Percentiles rank a stretch among this genome's conserved stretches.
Conservation (phyloP, 306 rosid genomes). For the Trifolium fragiferum region DNA sequence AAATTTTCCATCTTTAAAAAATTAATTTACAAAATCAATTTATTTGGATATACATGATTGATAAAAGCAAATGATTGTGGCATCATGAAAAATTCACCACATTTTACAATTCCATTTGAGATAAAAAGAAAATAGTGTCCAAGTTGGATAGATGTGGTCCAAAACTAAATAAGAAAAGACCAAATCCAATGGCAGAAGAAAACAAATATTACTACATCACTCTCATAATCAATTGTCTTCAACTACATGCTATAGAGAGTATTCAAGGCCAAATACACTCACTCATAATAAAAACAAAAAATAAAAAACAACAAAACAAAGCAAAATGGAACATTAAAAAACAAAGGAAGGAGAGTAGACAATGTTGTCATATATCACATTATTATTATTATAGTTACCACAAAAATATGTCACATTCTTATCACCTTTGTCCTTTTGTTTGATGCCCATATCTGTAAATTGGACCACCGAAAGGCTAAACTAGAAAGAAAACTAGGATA, state of each 20-base stretch:
- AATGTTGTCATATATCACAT: conserved; percentile 14
- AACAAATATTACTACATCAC: neutral
- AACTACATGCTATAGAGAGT: neutral
- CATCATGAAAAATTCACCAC: neutral
- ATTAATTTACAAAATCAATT: neutral
- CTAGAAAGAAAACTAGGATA: neutral
- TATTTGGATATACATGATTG: too few species aligned
- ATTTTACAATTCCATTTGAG: too few species aligned
- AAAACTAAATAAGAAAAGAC: neutral
- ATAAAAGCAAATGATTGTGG: neutral
- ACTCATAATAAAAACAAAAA: neutral
- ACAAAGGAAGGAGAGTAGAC: neutral
- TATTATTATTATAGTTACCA: too few species aligned
- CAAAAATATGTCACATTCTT: conserved; percentile 1
- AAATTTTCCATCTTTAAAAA: too few species aligned
- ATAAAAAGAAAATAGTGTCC: neutral
- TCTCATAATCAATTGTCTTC: neutral
- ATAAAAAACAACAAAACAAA: neutral
- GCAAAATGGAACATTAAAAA: neutral
- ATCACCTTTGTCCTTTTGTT: neutral
- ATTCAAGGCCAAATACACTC: neutral
- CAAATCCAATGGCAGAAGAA: neutral
- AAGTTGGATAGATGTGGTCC: conserved; percentile 8
- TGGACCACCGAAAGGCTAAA: conserved; percentile 16
- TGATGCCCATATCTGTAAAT: neutral